These are phyloP conservation scores for Hirsutella rhossiliensis DNA, from an alignment of 2,329 filamentous ascomycete genomes.

Conservation along the genomic window DNA sequence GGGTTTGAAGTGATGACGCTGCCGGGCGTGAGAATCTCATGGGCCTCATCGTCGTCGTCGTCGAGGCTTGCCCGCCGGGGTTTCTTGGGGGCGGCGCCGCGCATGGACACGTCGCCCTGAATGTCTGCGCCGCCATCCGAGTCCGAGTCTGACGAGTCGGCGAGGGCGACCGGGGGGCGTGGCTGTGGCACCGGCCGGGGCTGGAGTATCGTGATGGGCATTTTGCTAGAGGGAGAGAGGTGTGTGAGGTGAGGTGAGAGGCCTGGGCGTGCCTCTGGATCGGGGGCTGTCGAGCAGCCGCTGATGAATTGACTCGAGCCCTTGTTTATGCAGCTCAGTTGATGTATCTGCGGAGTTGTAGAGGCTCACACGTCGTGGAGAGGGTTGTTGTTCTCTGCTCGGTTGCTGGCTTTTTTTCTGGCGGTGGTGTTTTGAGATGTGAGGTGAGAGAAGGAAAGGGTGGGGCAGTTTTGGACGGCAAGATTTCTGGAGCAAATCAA, in stretches of 20 bases:
- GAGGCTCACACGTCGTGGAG: too few species aligned
- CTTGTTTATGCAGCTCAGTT: too few species aligned
- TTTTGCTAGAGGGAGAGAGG: conserved; percentile 7
- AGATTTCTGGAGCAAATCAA: too few species aligned
- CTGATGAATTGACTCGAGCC: too few species aligned
- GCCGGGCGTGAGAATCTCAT: conserved; percentile 72
- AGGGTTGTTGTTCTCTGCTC: too few species aligned
- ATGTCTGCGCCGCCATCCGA: conserved; percentile 33
- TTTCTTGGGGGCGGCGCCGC: conserved; percentile 18
- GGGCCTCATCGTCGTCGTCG: conserved; percentile 12
- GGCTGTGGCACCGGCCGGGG: conserved; percentile 21
- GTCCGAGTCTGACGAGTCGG: conserved; percentile 27
- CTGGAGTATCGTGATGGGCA: conserved; percentile 37
- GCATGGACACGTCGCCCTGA: conserved; percentile 32
- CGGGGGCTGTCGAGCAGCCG: too few species aligned
- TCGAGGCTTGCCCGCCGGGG: conserved; percentile 18
- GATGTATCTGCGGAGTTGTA: too few species aligned
- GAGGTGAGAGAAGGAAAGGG: too few species aligned
- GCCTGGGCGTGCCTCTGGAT: too few species aligned
- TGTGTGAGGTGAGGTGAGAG: background rate
- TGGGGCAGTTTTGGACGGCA: too few species aligned
- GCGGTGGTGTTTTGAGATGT: too few species aligned
- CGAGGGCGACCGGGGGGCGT: conserved; percentile 9
- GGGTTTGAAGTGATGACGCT: conserved; percentile 78
- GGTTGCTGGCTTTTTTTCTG: too few species aligned